These are phyloP conservation scores for Lentinula lateritia DNA, from an alignment of 768 basidiomycete species.

Conservation along the genomic window DNA sequence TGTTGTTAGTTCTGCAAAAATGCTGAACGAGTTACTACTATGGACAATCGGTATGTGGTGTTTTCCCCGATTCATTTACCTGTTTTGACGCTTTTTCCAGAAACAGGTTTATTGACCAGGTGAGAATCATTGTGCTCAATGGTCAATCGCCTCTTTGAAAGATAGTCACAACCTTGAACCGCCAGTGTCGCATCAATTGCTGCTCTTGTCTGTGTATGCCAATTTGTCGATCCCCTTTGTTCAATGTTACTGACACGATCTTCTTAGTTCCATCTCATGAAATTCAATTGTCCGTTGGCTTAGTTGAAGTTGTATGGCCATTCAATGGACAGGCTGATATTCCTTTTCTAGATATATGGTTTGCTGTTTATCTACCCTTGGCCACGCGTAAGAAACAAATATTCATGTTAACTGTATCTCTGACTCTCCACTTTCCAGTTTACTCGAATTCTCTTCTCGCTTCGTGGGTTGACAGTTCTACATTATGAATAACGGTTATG, in stretches of 20 bases:
- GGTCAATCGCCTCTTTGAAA: neutral
- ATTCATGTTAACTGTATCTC: neutral
- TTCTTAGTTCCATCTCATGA: constrained; percentile 18
- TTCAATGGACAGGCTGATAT: neutral
- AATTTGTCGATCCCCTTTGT: neutral
- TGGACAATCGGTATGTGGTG: constrained; percentile 19
- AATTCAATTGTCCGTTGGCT: constrained; percentile 12
- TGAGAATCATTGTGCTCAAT: neutral
- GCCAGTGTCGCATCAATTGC: constrained; percentile 17
- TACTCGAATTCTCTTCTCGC: constrained; percentile 3
- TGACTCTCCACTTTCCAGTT: neutral
- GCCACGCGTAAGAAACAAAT: constrained; percentile 15
- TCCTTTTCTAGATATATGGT: constrained; percentile 18
- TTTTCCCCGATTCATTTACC: neutral
- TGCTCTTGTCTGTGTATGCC: constrained; percentile 17
- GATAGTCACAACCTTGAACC: neutral
- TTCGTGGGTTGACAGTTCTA: neutral
- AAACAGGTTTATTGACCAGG: constrained; percentile 20
- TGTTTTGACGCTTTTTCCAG: constrained; percentile 1
- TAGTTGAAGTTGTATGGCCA: neutral
- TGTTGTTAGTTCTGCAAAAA: constrained; percentile 10
- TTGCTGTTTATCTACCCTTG: constrained; percentile 19
- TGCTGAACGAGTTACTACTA: constrained; percentile 17
- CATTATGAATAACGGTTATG: neutral
- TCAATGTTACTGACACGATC: neutral